A percentile compares a stretch with the other conserved stretches of the same genome.
Evolutionary conservation across 441 rosid genomes (phyloP).

Genomic region (Pelargonium fulgidum): DNA sequence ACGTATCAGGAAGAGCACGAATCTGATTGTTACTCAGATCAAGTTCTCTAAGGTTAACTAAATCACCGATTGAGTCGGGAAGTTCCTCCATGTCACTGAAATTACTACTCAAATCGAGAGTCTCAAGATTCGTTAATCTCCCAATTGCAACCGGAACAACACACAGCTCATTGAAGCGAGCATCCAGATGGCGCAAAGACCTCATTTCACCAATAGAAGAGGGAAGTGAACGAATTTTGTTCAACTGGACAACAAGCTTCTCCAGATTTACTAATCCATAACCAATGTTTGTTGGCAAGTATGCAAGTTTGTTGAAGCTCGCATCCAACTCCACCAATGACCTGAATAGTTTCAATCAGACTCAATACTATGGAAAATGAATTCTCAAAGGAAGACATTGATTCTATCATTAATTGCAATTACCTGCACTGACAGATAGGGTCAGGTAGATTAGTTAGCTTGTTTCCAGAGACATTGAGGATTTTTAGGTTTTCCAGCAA

Average conservation of each 20-base stretch:
- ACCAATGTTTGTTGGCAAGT: constrained; percentile 85
- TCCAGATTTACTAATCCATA: constrained; percentile 53
- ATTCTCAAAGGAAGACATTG: constrained; percentile 4
- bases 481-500: constrained; percentile 55
- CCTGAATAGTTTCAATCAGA: constrained; percentile 29
- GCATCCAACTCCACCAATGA: constrained; percentile 67
- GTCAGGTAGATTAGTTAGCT: constrained; percentile 63
- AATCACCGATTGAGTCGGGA: constrained; percentile 66
- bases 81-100: constrained; percentile 75
- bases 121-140: constrained; percentile 61
- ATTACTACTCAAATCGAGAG: constrained; percentile 65
- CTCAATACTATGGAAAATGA: constrained; percentile 7
- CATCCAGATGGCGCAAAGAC: constrained; percentile 58
- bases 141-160: constrained; percentile 63
- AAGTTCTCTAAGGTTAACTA: constrained; percentile 73
- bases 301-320: constrained; percentile 65
- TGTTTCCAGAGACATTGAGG: constrained; percentile 62
- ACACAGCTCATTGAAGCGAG: constrained; percentile 72
- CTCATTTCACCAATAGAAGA: constrained; percentile 65
- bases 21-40: constrained; percentile 92
- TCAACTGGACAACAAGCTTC: constrained; percentile 58
- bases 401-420: constrained; percentile 17
- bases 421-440: constrained; percentile 68
- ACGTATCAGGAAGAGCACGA: constrained; percentile 59
- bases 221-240: constrained; percentile 72